Evolutionary conservation across 192 early-diverging fungal species (phyloP), one percentile per base, ranked within the genome.

Genomic region (Linnemannia elongata): DNA sequence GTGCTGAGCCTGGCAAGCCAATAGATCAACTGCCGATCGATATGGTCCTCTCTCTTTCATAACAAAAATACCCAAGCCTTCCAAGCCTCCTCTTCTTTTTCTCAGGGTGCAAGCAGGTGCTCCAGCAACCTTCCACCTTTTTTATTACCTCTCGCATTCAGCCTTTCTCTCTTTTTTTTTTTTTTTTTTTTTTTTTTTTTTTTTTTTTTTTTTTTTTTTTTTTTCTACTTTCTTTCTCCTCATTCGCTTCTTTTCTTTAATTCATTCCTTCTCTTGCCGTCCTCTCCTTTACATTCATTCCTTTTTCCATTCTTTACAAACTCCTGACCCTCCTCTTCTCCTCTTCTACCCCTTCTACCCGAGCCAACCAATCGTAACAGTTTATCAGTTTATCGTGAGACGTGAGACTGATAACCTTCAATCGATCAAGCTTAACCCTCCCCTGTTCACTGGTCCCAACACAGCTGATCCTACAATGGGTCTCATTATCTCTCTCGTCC

Each of bases 401-500:
- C 27, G 6, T 35, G 30, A 66, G 60, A 66, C 60, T 66, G 60
- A 66, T 66, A 66, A 66, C 60, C 60, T 66, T 35, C 60, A 66
- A 66, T 33, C 35, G 60, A 66, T 66, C 30, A 66, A 66, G 60
- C 60, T 27, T 66, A 30, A 33, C 70, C 18, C 36, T 36, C 22
- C 41, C 18, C 36, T 72, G 17, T 15, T n/a, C 39, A 42, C 41
- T 22, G 20, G 35, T 38, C n/a, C 70, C 70, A 38, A 17, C 39
- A 72, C 8, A 72, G 2, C 69, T 57, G 8, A 57, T 27, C n/a
- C 55, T 10, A 33, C 8, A 13, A 79, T 79, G 78, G 80, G 74
- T 39, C 20, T 82, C 45, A 30, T 82, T 3, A 30, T 66, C 60
- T 76, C 74, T 5, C 49, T 82, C 3, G 66, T 76, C 6, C 80